Base-by-base conservation (phyloP, 768 basidiomycete genomes). In the Crucibulum laeve region DNA sequence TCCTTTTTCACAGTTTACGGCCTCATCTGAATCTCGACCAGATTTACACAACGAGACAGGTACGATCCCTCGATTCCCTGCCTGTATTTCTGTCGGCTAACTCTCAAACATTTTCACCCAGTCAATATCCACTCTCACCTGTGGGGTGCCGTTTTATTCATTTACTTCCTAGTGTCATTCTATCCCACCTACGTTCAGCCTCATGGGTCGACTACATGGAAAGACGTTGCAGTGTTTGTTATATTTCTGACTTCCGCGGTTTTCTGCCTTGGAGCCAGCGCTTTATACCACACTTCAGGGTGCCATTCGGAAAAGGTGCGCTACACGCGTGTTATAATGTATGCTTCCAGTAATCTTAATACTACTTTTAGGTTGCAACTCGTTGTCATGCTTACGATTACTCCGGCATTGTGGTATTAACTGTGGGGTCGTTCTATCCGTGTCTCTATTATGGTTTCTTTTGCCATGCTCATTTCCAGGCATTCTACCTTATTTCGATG, bases 41-140 rank as follows among this genome's bases (percentile, higher is more conserved):
- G 87, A 86, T 63, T 52, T 86, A 45, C 87, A 90, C 60, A 90
- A 89, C 52, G 87, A 88, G 64, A 86, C 84, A 45, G 72, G 87
- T 83, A 51, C 44, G 62, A 55, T 41, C 21, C 25, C 38, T 40
- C 28, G 15, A 41, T 22, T 33, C 21, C 35, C 36, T 18, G 18
- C 44, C 35, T 40, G 42, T 42, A 21, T 51, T 39, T 40, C 25
- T 53, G 47, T 39, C 46, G 48, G 53, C 25, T 35, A 36, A 42
- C 42, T 8, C 11, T 11, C 25, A 38, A 35, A 49, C 42, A 25
- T 43, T 51, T 30, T 21, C 11, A 46, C 18, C 35, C 18, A 88
- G 89, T 93, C 44, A 94, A 94, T 63, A 90, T 93, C 36, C 86
- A 91, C 62, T 85, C 75, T 46, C 91, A 93, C 57, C 67, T 91